These are phyloP conservation scores for Dipteronia sinensis DNA, from an alignment of 345 rosid genomes.

Conservation along the genomic window DNA sequence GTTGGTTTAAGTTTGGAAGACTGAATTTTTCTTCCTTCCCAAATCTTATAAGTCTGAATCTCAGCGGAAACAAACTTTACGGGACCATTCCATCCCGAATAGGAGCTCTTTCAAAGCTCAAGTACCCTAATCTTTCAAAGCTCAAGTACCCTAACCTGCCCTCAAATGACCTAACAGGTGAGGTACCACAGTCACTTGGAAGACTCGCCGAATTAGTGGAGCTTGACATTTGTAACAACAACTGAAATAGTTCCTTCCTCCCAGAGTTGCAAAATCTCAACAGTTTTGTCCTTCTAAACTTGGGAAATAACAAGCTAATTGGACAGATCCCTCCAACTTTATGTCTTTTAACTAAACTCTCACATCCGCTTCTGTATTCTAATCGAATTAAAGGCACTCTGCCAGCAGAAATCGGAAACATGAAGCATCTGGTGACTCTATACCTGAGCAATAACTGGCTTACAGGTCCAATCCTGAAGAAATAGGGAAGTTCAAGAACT, in stretches of 20 bases:
- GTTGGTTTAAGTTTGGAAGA: neutral
- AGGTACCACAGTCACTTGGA: constrained; percentile 20
- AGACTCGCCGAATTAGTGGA: constrained; percentile 1
- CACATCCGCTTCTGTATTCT: neutral
- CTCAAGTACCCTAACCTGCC: constrained; percentile 19
- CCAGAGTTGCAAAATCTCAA: neutral
- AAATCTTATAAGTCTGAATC: neutral
- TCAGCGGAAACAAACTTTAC: neutral
- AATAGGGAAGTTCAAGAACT: neutral
- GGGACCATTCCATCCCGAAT: constrained; percentile 16
- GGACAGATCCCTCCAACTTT: neutral
- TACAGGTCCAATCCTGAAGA: neutral
- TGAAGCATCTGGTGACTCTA: neutral
- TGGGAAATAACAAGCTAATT: neutral
- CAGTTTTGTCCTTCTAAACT: neutral
- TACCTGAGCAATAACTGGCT: neutral
- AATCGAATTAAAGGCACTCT: neutral
- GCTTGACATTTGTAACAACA: neutral
- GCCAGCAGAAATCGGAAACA: neutral
- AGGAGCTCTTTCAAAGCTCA: constrained; percentile 22
- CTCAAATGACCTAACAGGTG: neutral
- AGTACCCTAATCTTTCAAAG: neutral
- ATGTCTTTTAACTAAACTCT: neutral
- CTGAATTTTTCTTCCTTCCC: constrained; percentile 23
- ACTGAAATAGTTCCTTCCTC: neutral